A percentile compares a stretch with the other conserved stretches of the same genome.
These are phyloP conservation scores for Diaporthe sp. DNA, from an alignment of 2,329 filamentous ascomycete species.

Conservation along the genomic window DNA sequence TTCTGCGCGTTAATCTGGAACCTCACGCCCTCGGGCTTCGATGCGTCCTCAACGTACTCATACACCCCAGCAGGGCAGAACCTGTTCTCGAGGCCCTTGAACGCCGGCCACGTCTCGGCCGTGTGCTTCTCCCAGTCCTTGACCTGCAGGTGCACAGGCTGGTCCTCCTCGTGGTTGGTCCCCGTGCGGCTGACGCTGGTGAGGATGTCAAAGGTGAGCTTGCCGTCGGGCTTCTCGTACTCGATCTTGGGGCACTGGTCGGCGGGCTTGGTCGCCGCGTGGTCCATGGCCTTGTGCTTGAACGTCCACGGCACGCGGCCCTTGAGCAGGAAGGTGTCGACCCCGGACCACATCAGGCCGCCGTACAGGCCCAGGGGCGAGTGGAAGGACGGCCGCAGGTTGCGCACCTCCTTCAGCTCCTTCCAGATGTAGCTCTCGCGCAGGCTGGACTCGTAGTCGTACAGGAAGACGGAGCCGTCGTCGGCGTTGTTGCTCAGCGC, in stretches of 20 bases:
- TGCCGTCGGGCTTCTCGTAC: constrained; percentile 95
- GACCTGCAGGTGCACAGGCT: constrained; percentile 95
- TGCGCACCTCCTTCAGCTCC: constrained; percentile 93
- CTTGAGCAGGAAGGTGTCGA: constrained; percentile 89
- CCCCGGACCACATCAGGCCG: constrained; percentile 89
- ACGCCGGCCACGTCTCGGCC: constrained; percentile 83
- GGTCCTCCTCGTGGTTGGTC: constrained; percentile 98
- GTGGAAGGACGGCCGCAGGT: constrained; percentile 97
- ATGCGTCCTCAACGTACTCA: constrained; percentile 94
- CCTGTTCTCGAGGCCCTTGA: constrained; percentile 92
- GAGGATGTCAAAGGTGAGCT: constrained; percentile 95
- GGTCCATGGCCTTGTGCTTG: constrained; percentile 82
- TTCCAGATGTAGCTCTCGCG: constrained; percentile 91
- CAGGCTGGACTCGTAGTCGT: constrained; percentile 91
- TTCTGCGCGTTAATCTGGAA: constrained; percentile 99
- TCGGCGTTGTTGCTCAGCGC: constrained; percentile 70
- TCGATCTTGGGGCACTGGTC: constrained; percentile 88
- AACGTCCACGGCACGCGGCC: constrained; percentile 93
- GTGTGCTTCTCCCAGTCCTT: constrained; percentile 95
- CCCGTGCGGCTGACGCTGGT: constrained; percentile 95
- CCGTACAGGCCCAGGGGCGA: constrained; percentile 87
- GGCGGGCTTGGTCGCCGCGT: constrained; percentile 82
- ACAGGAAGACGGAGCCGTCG: constrained; percentile 85
- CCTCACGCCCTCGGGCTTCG: constrained; percentile 86
- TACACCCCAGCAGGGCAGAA: constrained; percentile 99